These are phyloP conservation scores for Hydnomerulius pinastri DNA, from an alignment of 768 basidiomycete species.

Conservation along the genomic window DNA sequence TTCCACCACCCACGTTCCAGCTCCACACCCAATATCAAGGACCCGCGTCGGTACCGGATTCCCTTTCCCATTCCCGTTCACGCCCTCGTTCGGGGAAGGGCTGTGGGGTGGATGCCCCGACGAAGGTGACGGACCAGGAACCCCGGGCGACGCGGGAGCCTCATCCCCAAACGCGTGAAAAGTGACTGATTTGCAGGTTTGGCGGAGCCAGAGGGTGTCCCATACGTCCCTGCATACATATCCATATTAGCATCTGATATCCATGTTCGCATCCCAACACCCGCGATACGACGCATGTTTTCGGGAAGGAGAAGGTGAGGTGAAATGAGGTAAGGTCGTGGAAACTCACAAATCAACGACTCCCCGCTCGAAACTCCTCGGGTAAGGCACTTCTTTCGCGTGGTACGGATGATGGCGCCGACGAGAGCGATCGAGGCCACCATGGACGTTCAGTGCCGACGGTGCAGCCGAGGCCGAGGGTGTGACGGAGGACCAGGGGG, in stretches of 20 bases:
- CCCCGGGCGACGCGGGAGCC: background rate
- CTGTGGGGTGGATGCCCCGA: too few relatives aligned
- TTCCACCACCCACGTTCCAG: conserved; percentile 74
- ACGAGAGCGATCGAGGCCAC: conserved; percentile 18
- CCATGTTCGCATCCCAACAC: too few relatives aligned
- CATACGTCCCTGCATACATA: conserved; percentile 60
- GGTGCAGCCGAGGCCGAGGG: background rate
- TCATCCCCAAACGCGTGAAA: conserved; percentile 55
- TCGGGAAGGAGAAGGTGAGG: background rate
- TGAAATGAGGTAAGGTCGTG: background rate
- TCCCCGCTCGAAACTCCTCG: conserved; percentile 62
- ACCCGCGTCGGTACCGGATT: conserved; percentile 1
- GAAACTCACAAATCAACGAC: conserved; percentile 70
- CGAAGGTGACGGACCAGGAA: background rate
- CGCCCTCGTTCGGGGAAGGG: too few relatives aligned
- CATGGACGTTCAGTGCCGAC: conserved; percentile 31
- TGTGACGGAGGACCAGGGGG: background rate
- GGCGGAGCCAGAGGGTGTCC: conserved; percentile 59
- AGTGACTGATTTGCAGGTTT: conserved; percentile 58
- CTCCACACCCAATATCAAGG: conserved; percentile 77
- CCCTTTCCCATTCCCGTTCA: too few relatives aligned
- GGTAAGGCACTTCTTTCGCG: conserved; percentile 61
- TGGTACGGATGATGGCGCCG: conserved; percentile 60
- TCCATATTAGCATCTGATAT: background rate
- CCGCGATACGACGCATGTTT: too few relatives aligned